phyloP scores from a whole-genome alignment of 805 yeast genomes.

The Sugiyamaella floridensis region DNA sequence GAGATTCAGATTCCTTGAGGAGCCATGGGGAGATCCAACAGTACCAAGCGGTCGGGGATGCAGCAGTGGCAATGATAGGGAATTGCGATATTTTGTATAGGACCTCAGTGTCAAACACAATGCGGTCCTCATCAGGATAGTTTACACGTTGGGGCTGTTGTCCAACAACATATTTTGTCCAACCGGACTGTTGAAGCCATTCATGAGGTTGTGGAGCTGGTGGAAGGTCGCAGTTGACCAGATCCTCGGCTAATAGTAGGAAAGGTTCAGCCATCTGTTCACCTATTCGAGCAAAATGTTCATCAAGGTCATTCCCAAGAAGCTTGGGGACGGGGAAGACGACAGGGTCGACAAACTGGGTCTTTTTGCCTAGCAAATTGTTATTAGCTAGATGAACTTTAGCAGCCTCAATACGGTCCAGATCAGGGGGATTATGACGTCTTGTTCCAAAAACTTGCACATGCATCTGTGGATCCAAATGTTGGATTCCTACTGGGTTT shows the following conservation, averaged over 20 bases:
- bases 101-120: conserved; percentile 88
- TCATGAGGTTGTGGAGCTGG: conserved; percentile 33
- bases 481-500: conserved; percentile 31
- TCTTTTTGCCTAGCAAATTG: conserved; percentile 67
- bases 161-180: conserved; percentile 66
- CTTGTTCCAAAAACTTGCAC: conserved; percentile 19
- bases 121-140: conserved; percentile 62
- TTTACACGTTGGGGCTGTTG: conserved; percentile 47
- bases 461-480: conserved; percentile 19
- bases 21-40: conserved; percentile 90
- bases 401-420: conserved; percentile 45
- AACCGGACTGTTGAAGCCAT: conserved; percentile 65
- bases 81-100: conserved; percentile 67
- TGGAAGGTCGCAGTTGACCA: conserved; percentile 37
- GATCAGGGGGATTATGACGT: conserved; percentile 20
- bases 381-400: conserved; percentile 52
- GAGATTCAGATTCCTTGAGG: conserved; percentile 43
- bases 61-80: conserved; percentile 78
- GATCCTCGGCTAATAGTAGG: conserved; percentile 41
- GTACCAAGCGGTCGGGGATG: conserved; percentile 76
- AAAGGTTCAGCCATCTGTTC: conserved; percentile 53
- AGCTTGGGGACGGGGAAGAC: conserved; percentile 54
- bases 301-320: conserved; percentile 69
- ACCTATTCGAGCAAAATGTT: conserved; percentile 74
- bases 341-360: conserved; percentile 50